A percentile compares a stretch with the other conserved stretches of the same genome.
Evolutionary conservation across 2,329 filamentous ascomycete genomes (phyloP).

Genomic region (Ophiocordyceps sinensis): DNA sequence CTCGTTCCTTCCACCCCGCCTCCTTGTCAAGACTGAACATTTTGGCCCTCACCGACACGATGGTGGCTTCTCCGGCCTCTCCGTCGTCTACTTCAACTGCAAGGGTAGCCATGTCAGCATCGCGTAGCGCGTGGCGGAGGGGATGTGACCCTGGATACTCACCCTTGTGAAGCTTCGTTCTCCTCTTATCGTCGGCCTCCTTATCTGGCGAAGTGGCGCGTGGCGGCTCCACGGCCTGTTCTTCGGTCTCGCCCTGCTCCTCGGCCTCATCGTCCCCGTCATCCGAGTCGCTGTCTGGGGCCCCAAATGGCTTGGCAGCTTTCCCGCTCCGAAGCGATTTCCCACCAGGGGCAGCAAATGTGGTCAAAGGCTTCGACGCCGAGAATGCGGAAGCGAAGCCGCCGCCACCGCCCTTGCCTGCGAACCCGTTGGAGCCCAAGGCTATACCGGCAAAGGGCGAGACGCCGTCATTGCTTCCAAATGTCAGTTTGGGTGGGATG

Average conservation of each 20-base stretch:
- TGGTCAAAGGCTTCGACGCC: slow-evolving; percentile 36
- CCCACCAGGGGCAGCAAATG: slow-evolving; percentile 52
- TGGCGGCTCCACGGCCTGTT: slow-evolving; percentile 30
- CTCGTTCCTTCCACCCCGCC: slow-evolving; percentile 78
- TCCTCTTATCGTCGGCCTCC: slow-evolving; percentile 49
- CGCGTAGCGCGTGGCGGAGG: not conserved
- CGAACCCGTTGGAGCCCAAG: slow-evolving; percentile 32
- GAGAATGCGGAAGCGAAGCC: slow-evolving; percentile 21
- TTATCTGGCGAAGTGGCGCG: slow-evolving; percentile 32
- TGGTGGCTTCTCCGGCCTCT: slow-evolving; percentile 66
- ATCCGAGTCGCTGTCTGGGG: slow-evolving; percentile 51
- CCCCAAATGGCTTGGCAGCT: slow-evolving; percentile 60
- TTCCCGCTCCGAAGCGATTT: slow-evolving; percentile 39
- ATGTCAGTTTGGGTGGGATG: slow-evolving; percentile 32
- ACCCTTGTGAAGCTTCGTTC: slow-evolving; percentile 56
- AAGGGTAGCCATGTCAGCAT: not conserved
- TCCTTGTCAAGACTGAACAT: slow-evolving; percentile 65
- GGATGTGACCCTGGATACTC: slow-evolving; percentile 15
- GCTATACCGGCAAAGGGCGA: slow-evolving; percentile 35
- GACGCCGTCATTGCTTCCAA: slow-evolving; percentile 24
- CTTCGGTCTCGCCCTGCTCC: slow-evolving; percentile 24
- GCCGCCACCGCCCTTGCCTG: slow-evolving; percentile 21
- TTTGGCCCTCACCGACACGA: slow-evolving; percentile 66
- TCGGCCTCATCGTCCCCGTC: slow-evolving; percentile 24
- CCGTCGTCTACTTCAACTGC: slow-evolving; percentile 65